Base-by-base conservation (phyloP, 768 basidiomycete species). In the Podaxis sp. region DNA sequence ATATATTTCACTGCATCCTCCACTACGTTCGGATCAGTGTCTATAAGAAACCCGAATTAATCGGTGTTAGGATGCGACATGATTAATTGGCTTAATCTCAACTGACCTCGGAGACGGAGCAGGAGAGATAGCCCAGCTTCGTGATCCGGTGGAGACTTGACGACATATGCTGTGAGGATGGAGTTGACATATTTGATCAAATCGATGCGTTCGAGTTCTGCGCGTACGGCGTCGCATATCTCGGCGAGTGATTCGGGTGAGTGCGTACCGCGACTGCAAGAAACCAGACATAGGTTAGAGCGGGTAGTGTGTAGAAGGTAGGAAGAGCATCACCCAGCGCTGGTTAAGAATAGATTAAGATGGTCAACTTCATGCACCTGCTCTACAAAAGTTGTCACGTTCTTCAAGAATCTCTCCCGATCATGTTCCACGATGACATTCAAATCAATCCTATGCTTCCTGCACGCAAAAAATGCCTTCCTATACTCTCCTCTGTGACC, bases 1-100 rank as follows among this genome's bases (percentile, higher is more conserved):
- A 99, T 90, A 71, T 99, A 99, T 72, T 96, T 98, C 69, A 99
- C 91, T 5, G 97, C 97, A 63, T 98, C 96, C 71, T 99, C 96
- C 13, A 97, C 93, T 2, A 95, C 74, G 28, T 86, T 81, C 0
- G 91, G 86, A 65, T 93, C 82, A 8, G 80, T 76, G 30, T 83
- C 72, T 89, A 61, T 41, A 36, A 44, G 30, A 50, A 38, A 28
- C 64, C 46, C 5, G 56, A 55, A 78, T 80, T 44, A 60, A 52
- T 26, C 20, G 33, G 37, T 57, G 50, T 63, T 26, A 61, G 49
- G 15, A 56, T 40, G 12, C 37, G 3, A n/a, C 20, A 8, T 37
- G 54, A 17, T 38, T 13, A 41, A 17, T 59, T 28, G 37, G 58
- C 40, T 51, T 20, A 13, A 30, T 22, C 40, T 1, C 66, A 17